These are phyloP conservation scores for Coemansia sp. DNA, from an alignment of 192 early-diverging fungal genomes.

Conservation along the genomic window DNA sequence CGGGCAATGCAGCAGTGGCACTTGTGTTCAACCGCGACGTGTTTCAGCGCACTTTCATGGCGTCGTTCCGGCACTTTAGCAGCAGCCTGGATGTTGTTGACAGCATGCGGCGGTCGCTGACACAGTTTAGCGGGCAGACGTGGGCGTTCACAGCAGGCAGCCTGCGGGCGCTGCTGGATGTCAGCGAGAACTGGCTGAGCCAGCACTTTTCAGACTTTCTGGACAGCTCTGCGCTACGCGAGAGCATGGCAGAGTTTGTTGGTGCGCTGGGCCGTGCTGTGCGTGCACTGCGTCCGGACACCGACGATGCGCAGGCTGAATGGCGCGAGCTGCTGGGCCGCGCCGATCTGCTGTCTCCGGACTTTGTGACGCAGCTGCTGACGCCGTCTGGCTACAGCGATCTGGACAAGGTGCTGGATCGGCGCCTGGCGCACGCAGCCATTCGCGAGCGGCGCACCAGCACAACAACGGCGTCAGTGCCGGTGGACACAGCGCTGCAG, in stretches of 20 bases:
- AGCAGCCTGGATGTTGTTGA: slow-evolving; percentile 48
- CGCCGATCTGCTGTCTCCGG: slow-evolving; percentile 20
- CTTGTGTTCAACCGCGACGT: slow-evolving; percentile 54
- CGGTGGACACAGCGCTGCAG: slow-evolving; percentile 19
- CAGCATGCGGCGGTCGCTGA: slow-evolving; percentile 29
- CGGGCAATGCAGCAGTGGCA: slow-evolving; percentile 20
- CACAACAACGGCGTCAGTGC: slow-evolving; percentile 2
- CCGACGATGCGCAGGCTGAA: slow-evolving; percentile 6
- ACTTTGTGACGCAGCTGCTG: slow-evolving; percentile 35
- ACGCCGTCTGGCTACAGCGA: slow-evolving; percentile 30
- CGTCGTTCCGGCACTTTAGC: slow-evolving; percentile 67
- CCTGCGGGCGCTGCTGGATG: slow-evolving; percentile 51
- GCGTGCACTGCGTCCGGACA: neutral
- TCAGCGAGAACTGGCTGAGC: slow-evolving; percentile 64
- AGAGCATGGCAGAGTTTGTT: slow-evolving; percentile 51
- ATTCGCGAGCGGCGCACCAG: slow-evolving; percentile 38
- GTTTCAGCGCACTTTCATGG: slow-evolving; percentile 60
- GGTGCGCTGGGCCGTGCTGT: slow-evolving; percentile 12
- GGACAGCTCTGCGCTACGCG: slow-evolving; percentile 59
- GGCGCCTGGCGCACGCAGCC: slow-evolving; percentile 27
- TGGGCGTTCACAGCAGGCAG: slow-evolving; percentile 37
- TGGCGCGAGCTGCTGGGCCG: slow-evolving; percentile 23
- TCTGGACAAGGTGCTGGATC: slow-evolving; percentile 38
- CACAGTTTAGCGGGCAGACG: slow-evolving; percentile 13
- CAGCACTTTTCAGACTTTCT: slow-evolving; percentile 64